Evolutionary conservation across 495 filamentous ascomycete species (phyloP), one percentile per base, ranked within the genome.

Genomic region (Aspergillus egyptiacus): DNA sequence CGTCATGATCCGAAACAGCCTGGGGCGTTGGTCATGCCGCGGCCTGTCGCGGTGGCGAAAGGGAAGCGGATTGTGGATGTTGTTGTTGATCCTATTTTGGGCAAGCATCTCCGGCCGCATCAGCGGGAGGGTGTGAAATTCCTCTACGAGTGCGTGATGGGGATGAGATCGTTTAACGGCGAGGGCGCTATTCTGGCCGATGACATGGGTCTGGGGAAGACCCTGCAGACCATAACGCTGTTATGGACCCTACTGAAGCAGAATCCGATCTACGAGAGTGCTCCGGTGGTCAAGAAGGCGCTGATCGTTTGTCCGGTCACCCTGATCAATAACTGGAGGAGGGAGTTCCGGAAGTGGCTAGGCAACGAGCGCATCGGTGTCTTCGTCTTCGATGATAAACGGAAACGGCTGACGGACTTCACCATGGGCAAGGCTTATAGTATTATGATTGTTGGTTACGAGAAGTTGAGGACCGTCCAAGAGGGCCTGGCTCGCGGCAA

Each of bases 101-200:
- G 64, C 0, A 78, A 79, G 52, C 75, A 82, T 51, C 66, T 91
- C 11, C 82, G 87, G 2, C 76, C 79, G 28, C 87, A 91, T 63
- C 86, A 91, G 64, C 77, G 85, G 3, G 83, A 87, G 54, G 86
- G 86, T 36, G 82, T 90, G 13, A 71, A 78, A 50, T 91, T 91
- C 55, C 64, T 91, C 31, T 91, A 91, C 55, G 86, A 90, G 63
- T 89, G 86, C 62, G 81, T 91, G 0, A 91, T 91, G 86, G 86
- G 86, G 9, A 78, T 88, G 75, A 71, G 83, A 33, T 61, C 70
- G 22, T 87, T 80, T 53, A 80, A 82, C 52, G 85, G 86, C 0
- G 78, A 84, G 58, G 86, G 86, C 9, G 86, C 84, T 2, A 84
- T 91, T 45, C 67, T 91, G 24, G 87, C 87, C 3, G 86, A 91